Base-by-base conservation (phyloP, 108 stramenopile genomes). In the Thalassiosira profunda region DNA sequence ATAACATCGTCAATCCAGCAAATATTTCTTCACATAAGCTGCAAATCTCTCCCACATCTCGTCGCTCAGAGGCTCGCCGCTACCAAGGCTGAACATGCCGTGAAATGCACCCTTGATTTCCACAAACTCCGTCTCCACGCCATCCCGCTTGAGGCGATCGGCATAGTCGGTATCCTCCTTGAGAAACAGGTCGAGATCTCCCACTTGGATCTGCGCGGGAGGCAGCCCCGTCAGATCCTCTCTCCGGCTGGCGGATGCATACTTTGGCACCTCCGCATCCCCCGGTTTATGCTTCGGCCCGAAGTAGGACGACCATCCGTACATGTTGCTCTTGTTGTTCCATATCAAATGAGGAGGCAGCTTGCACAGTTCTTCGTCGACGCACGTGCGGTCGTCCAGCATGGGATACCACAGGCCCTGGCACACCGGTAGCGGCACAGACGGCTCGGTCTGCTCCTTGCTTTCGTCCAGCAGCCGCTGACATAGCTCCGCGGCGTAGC, bases 381-480 rank as follows among this genome's bases (percentile, higher is more conserved):
- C 45, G 29, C 72, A 66, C 4, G 73, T 74, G 34, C 73, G 65
- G 23, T 74, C 65, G 33, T 74, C 73, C 1, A 74, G 65, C 73
- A 74, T 74, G 25, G 73, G 73, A 58, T 67, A 66, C 2, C 66
- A 26, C 4, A 74, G 46, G 1, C 66, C 47, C 44, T 74, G 73
- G 28, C 46, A 56, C 1, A 44, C 73, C 17, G 73, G 73, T n/a
- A 59, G 17, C 10, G 73, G 73, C 30, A 64, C 8, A 2, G 43
- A 18, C 26, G 17, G 21, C 2, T 15, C 45, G 4, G 12, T 37
- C 10, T 29, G 15, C 15, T 18, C 37, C 10, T 29, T 25, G 24
- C 24, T 24, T 58, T 74, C 63, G 29, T 74, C 73, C 9, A 74
- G 37, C 6, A 74, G 58, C 8, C 66, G 44, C 24, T 74, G 73